Base-by-base conservation (phyloP, 768 basidiomycete species). In the Macrolepiota dolichaula region DNA sequence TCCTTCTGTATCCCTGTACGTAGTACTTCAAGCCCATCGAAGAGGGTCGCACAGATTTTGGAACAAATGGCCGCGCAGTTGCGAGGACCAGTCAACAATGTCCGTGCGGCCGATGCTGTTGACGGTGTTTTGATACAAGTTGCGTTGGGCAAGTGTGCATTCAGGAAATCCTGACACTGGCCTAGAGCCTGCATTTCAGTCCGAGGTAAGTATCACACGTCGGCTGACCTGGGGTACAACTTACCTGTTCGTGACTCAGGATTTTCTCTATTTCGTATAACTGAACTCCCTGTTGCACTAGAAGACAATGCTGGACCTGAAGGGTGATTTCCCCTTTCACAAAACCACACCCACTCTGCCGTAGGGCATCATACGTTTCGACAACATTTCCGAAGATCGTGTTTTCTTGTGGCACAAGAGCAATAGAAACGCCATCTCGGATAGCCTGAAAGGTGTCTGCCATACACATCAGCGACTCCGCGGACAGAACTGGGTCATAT, bases 401-500 rank as follows among this genome's bases (percentile, higher is more conserved):
- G 66, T 94, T 94, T 72, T 94, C 91, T 70, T 90, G 88, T 22
- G 91, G 91, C 29, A 92, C 77, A n/a, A 93, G 78, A 25, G 82
- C 91, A 51, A 84, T 77, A 25, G 80, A 78, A 35, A 75, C 72
- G 13, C 73, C 68, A 5, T 69, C 69, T 11, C 74, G 59, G 5
- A 92, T 71, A 17, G 80, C 71, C 47, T 78, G 69, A 62, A 88
- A 86, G 24, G 87, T 85, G 61, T 82, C 91, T 93, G 27, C 25
- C 2, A 24, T 4, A 22, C 29, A 19, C 37, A 42, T 55, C 44
- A 42, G 59, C 12, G 15, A 27, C 36, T n/a, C 19, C 12, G 2
- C 27, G 11, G 15, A 7, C 17, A 36, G 51, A 24, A 22, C 19
- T 25, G 19, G 36, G 25, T 11, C 9, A 6, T 27, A 15, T 38